These are phyloP conservation scores for Monosporascus sp. DNA, from an alignment of 2,329 filamentous ascomycete genomes.

Conservation along the genomic window DNA sequence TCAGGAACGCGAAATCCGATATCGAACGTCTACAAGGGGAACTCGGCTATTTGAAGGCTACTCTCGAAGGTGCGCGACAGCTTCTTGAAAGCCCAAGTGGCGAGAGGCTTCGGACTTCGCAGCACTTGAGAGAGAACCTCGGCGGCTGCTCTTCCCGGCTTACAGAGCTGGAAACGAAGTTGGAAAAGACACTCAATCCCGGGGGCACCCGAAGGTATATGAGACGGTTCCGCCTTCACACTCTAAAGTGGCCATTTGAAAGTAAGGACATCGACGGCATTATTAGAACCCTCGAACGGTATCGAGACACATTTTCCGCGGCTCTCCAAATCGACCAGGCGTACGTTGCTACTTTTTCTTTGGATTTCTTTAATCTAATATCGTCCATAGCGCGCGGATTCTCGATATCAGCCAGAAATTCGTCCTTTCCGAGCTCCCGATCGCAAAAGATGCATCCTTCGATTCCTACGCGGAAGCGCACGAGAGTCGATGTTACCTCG, in stretches of 20 bases:
- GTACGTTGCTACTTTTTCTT: neutral
- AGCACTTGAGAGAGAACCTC: too few relatives aligned
- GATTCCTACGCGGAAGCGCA: conserved; percentile 30
- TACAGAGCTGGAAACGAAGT: too few relatives aligned
- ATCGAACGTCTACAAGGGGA: too few relatives aligned
- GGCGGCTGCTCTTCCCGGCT: too few relatives aligned
- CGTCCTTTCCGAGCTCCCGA: conserved; percentile 2
- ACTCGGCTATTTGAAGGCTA: too few relatives aligned
- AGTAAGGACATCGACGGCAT: neutral
- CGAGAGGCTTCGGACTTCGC: too few relatives aligned
- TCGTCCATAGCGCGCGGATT: neutral
- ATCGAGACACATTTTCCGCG: neutral
- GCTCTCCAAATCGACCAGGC: neutral
- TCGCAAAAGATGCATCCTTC: conserved; percentile 21
- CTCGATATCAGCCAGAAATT: neutral
- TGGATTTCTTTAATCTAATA: neutral
- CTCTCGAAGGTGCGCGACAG: too few relatives aligned
- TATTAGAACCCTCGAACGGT: neutral
- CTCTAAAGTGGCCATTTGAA: neutral
- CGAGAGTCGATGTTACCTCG: conserved; percentile 24
- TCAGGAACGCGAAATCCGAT: too few relatives aligned
- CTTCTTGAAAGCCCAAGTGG: too few relatives aligned
- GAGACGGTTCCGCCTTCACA: too few relatives aligned
- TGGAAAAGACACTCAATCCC: too few relatives aligned
- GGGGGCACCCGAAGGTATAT: too few relatives aligned